Percentiles rank a stretch among this genome's conserved stretches.
These are phyloP conservation scores for Plenodomus tracheiphilus DNA, from an alignment of 2,329 filamentous ascomycete genomes.

Conservation along the genomic window DNA sequence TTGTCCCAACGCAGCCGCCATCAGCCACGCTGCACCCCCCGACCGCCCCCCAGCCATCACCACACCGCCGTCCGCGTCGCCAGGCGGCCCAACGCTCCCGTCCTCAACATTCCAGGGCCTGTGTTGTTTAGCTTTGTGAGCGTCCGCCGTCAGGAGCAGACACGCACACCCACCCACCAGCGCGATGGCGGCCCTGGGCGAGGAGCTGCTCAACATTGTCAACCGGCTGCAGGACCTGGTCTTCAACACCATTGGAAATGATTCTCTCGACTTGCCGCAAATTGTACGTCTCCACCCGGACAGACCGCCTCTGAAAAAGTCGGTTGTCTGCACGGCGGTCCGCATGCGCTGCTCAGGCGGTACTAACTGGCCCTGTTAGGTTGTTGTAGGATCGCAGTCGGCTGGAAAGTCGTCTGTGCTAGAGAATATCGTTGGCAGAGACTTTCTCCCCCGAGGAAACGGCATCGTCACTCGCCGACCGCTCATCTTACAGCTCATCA, in stretches of 20 bases:
- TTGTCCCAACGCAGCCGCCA: constrained; percentile 16
- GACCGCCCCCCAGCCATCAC: constrained; percentile 6
- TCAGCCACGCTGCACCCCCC: constrained; percentile 8
- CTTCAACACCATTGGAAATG: constrained; percentile 99
- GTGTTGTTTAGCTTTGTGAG: constrained; percentile 32
- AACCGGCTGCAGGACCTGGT: constrained; percentile 99
- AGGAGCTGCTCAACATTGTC: constrained; percentile 92
- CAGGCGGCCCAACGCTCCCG: constrained; percentile 8
- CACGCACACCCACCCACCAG: constrained; percentile 13
- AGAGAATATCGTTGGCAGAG: constrained; percentile 97
- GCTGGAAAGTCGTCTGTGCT: constrained; percentile 98
- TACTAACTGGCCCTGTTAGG: constrained; percentile 57
- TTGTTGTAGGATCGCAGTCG: constrained; percentile 97
- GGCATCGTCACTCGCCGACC: constrained; percentile 95
- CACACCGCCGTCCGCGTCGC: constrained; percentile 7
- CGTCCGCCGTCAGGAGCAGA: not conserved
- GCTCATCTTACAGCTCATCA: constrained; percentile 97
- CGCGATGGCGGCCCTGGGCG: constrained; percentile 87
- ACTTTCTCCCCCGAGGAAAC: constrained; percentile 94
- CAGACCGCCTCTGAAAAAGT: constrained; percentile 11
- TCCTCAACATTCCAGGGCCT: constrained; percentile 6
- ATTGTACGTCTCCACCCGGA: constrained; percentile 78
- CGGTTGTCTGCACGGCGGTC: constrained; percentile 1
- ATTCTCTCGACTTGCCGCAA: constrained; percentile 94
- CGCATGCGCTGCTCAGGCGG: not conserved